A percentile compares a stretch with the other conserved stretches of the same genome.
phyloP scores from a whole-genome alignment of 768 basidiomycete species.

The Suillus clintonianus region DNA sequence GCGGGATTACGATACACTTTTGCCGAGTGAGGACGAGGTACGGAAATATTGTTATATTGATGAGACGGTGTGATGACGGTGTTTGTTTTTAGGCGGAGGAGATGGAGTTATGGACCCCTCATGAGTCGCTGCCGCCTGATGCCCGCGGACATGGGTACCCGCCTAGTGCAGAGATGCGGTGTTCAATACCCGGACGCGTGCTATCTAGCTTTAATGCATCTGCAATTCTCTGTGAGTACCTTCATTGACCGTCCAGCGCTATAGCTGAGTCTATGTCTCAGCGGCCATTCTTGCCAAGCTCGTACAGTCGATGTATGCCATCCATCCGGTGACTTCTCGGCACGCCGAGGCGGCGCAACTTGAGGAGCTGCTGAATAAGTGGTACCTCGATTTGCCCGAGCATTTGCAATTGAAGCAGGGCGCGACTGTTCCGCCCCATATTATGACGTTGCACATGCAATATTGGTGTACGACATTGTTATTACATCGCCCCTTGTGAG shows the following conservation, averaged over 20 bases:
- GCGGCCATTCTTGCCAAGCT: slow-evolving; percentile 71
- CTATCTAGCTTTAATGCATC: slow-evolving; percentile 80
- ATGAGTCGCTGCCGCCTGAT: slow-evolving; percentile 34
- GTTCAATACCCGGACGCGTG: slow-evolving; percentile 46
- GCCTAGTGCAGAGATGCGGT: slow-evolving; percentile 14
- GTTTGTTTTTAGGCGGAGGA: slow-evolving; percentile 56
- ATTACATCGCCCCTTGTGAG: slow-evolving; percentile 80
- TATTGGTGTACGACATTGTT: slow-evolving; percentile 81
- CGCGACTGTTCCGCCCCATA: slow-evolving; percentile 55
- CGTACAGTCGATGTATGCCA: slow-evolving; percentile 71
- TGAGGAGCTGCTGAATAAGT: slow-evolving; percentile 68
- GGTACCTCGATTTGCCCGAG: slow-evolving; percentile 71
- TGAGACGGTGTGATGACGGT: neutral
- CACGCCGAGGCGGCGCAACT: slow-evolving; percentile 57
- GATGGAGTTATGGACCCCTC: slow-evolving; percentile 53
- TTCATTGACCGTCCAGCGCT: neutral
- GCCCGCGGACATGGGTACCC: slow-evolving; percentile 31
- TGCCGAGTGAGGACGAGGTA: slow-evolving; percentile 66
- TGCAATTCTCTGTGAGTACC: slow-evolving; percentile 63
- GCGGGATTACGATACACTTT: slow-evolving; percentile 70
- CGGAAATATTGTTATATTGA: slow-evolving; percentile 11
- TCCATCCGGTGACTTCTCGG: slow-evolving; percentile 55
- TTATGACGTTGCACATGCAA: slow-evolving; percentile 80
- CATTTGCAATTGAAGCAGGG: slow-evolving; percentile 66
- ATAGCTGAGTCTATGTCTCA: slow-evolving; percentile 28